These are phyloP conservation scores for Aspergillus melleus DNA, from an alignment of 2,329 filamentous ascomycete genomes.

Conservation along the genomic window DNA sequence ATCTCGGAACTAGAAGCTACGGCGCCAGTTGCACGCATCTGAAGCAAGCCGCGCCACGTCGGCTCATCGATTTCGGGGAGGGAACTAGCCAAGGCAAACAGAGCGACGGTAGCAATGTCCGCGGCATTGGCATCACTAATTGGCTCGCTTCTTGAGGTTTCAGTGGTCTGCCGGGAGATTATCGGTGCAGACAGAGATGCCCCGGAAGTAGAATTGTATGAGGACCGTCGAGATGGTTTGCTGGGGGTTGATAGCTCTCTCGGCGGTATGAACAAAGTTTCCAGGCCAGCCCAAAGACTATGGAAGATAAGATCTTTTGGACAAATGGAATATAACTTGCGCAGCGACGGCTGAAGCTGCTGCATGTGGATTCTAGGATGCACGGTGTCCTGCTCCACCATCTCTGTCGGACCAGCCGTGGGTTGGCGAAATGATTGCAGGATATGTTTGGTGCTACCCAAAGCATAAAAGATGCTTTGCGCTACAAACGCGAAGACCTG, in stretches of 20 bases:
- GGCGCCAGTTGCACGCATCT: constrained; percentile 42
- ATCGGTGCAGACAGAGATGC: constrained; percentile 22
- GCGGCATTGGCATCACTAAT: constrained; percentile 41
- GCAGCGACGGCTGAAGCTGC: constrained; percentile 34
- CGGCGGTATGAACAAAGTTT: constrained; percentile 41
- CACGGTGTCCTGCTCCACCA: constrained; percentile 1
- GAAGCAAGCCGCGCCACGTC: constrained; percentile 43
- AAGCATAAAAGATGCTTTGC: constrained; percentile 46
- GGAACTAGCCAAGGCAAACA: constrained; percentile 40
- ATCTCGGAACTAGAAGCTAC: constrained; percentile 41
- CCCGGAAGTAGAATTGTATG: constrained; percentile 27
- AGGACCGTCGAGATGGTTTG: constrained; percentile 32
- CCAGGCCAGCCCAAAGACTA: constrained; percentile 43
- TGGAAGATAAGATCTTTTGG: constrained; percentile 44
- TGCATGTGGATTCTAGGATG: constrained; percentile 29
- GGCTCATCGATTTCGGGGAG: constrained; percentile 36
- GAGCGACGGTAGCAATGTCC: constrained; percentile 37
- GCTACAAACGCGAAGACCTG: constrained; percentile 42
- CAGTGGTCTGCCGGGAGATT: constrained; percentile 28
- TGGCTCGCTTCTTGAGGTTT: constrained; percentile 30
- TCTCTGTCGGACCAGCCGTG: constrained; percentile 5
- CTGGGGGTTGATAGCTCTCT: constrained; percentile 33
- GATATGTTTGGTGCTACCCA: constrained; percentile 43
- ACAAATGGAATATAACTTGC: constrained; percentile 37
- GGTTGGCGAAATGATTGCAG: constrained; percentile 40